Evolutionary conservation across 1,284 basidiomycete genomes (phyloP).

Genomic region (Apiotrichum veenhuisii): DNA sequence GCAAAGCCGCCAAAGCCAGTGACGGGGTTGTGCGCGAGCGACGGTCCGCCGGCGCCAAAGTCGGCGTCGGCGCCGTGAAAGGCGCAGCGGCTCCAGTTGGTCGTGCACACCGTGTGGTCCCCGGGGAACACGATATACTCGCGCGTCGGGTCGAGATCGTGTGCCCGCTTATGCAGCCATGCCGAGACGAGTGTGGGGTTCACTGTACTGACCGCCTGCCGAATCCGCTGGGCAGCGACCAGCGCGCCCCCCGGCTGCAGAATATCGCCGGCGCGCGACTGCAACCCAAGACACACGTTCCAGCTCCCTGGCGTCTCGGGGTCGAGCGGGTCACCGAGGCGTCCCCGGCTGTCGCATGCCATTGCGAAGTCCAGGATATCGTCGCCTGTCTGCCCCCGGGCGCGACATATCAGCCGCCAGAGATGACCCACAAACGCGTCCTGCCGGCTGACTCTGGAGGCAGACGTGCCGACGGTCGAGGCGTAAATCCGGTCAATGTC

Average conservation of each 20-base stretch:
- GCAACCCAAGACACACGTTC: slow-evolving; percentile 50
- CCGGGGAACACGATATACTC: slow-evolving; percentile 53
- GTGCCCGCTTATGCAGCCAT: slow-evolving; percentile 50
- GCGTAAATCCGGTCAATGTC: slow-evolving; percentile 47
- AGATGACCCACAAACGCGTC: slow-evolving; percentile 53
- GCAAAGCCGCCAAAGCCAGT: slow-evolving; percentile 8
- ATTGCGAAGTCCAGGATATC: slow-evolving; percentile 35
- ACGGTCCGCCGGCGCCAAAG: slow-evolving; percentile 45
- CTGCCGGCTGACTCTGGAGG: slow-evolving; percentile 40
- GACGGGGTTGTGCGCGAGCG: slow-evolving; percentile 29
- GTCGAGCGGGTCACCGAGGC: slow-evolving; percentile 39
- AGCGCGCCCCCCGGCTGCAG: slow-evolving; percentile 20
- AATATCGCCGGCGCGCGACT: slow-evolving; percentile 32
- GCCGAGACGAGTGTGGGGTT: slow-evolving; percentile 29
- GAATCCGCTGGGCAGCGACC: slow-evolving; percentile 28
- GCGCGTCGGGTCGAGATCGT: slow-evolving; percentile 39
- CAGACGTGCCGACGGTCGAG: neutral
- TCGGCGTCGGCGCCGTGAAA: slow-evolving; percentile 45
- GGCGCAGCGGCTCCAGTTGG: slow-evolving; percentile 51
- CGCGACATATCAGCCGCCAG: slow-evolving; percentile 50
- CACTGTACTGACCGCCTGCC: slow-evolving; percentile 38
- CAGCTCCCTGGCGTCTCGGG: slow-evolving; percentile 6
- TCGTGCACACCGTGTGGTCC: slow-evolving; percentile 46
- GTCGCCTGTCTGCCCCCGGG: slow-evolving; percentile 33
- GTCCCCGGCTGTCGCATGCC: slow-evolving; percentile 47